These are phyloP conservation scores for Solanum paucissectum DNA, from an alignment of 257 asterid species.

Conservation along the genomic window DNA sequence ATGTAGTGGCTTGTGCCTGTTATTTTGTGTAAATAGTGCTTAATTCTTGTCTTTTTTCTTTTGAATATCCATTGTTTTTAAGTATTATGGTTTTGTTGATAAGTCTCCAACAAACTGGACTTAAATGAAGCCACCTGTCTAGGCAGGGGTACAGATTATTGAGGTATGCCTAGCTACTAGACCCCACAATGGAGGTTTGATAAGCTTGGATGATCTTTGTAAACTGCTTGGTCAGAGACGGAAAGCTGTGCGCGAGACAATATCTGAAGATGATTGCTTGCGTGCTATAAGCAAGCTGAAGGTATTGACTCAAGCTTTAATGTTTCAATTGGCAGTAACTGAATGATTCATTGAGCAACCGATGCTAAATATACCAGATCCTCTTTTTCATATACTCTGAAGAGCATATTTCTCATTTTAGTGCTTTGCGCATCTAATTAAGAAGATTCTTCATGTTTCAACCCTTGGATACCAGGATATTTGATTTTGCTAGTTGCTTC, in stretches of 20 bases:
- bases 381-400: background rate
- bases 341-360: background rate
- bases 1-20: background rate
- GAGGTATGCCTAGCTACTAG: constrained; percentile 87
- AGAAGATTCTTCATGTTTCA: background rate
- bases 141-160: constrained; percentile 94
- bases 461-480: background rate
- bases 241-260: constrained; percentile 76
- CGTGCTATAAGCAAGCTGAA: constrained; percentile 97
- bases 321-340: background rate
- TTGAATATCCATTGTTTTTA: background rate
- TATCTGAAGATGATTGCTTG: constrained; percentile 93
- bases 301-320: constrained; percentile 29
- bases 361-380: background rate
- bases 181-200: constrained; percentile 82
- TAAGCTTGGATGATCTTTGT: constrained; percentile 84
- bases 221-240: constrained; percentile 70
- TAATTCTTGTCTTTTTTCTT: background rate
- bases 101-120: background rate
- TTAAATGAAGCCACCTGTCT: constrained; percentile 21
- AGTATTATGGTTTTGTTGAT: background rate
- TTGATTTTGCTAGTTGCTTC: background rate
- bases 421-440: background rate
- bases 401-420: background rate
- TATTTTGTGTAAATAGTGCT: background rate